Base-by-base conservation (phyloP, 306 rosid genomes). In the Rosa multiflora region DNA sequence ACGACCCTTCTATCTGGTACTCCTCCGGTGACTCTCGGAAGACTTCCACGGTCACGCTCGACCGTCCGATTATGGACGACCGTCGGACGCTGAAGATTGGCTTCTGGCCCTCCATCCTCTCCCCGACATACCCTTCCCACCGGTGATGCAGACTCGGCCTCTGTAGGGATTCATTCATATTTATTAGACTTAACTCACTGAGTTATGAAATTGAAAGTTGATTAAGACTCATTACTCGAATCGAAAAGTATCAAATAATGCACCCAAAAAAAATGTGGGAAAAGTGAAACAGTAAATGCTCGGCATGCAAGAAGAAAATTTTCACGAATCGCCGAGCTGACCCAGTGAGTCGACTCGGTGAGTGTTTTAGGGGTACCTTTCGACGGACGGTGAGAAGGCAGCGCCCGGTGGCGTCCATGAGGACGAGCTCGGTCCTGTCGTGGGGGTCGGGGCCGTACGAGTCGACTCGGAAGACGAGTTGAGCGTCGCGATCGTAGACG, bases 101-200 rank as follows among this genome's bases (percentile, higher is more conserved):
- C 46, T 88, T 92, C 63, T 87, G 93, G 5, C 98, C 94, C 15
- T 95, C 91, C 42, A 32, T 75, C 82, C 96, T 88, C 83, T 95
- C 99, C 56, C 99, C 99, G 23, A 53, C 44, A 81, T 68, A 92
- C 10, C 99, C 99, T 82, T 95, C 99, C 99, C 99, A 95, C 67
- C 99, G 85, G 32, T 92, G 92, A 82, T 92, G 99, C 75, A 92
- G 82, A 79, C 99, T 95, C 66, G 99, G 97, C 82, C 92, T 82
- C 99, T 95, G 93, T 18, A 44, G 12, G 15, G 5, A 56, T 4
- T 13, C n/a, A 51, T 29, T 71, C n/a, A 70, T 9, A 58, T 20
- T 13, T 6, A 0, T 79, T 39, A 6, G 76, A 70, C 74, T 82
- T 67, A 47, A 43, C 55, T 80, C 42, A 21, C 44, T 1, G 62